Evolutionary conservation across 1,284 basidiomycete genomes (phyloP), one percentile per base, ranked within the genome.

Genomic region (Puccinia novopanici): DNA sequence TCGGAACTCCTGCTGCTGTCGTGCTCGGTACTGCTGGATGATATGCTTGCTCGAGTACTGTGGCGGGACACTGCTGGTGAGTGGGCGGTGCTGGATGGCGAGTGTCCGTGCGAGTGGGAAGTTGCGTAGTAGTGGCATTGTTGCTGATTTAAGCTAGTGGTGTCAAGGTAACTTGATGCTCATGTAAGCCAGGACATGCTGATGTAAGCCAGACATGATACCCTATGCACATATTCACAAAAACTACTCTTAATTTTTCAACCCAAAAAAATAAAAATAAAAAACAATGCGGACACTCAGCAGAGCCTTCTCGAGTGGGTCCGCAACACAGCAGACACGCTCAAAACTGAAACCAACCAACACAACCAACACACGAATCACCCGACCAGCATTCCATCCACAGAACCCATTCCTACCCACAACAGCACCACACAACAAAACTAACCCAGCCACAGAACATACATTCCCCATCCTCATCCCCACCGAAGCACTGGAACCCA

Each of bases 391-490:
- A 40, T 57, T 77, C 61, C 24, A n/a, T 15, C 50, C 45, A 17
- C n/a, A 77, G 37, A 77, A 42, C 61, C 75, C 45, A 0, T 77
- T 24, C 40, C 50, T 77, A 27, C 75, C 75, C 12, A 52, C 9
- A 9, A 54, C 12, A 30, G 19, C 48, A 17, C 63, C 6, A 42
- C 48, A 0, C 40, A 76, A 37, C 34, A 48, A 34, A 30, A 3
- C 0, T 54, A 27, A 5, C 40, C 75, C 24, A 27, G 52, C 50
- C 10, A 37, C n/a, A n/a, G n/a, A n/a, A n/a, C n/a, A n/a, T n/a
- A n/a, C n/a, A n/a, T 77, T 67, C 61, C 75, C 75, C 8, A 54
- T 68, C 52, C 30, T 54, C 40, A 27, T 77, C 34, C 75, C 75
- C 27, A 15, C 24, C 13, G 27, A 61, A 8, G 75, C 63, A 0